Percentiles rank a stretch among this genome's conserved stretches.
phyloP scores from a whole-genome alignment of 495 filamentous ascomycete genomes.

The Penicillium parvum region DNA sequence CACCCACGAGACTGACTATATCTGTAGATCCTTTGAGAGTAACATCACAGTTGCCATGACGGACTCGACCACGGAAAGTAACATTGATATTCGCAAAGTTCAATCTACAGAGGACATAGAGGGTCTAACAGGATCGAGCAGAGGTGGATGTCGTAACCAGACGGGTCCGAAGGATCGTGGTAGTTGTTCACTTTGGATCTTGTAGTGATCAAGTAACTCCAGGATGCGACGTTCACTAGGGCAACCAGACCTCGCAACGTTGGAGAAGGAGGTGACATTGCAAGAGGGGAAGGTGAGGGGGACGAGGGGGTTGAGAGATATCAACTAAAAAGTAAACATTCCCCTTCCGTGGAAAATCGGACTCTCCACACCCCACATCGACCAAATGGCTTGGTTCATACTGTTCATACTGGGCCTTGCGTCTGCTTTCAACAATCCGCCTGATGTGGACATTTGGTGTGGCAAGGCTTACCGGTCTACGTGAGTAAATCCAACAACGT shows the following conservation, averaged over 20 bases:
- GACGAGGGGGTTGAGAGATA: constrained; percentile 15
- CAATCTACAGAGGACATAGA: too few species aligned
- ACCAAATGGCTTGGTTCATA: constrained; percentile 7
- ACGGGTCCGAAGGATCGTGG: too few species aligned
- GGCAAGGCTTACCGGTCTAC: constrained; percentile 54
- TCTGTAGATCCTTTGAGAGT: too few species aligned
- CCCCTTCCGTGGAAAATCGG: not conserved
- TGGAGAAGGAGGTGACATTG: constrained; percentile 16
- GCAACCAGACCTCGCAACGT: constrained; percentile 1
- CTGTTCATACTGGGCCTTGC: constrained; percentile 6
- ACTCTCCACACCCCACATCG: not conserved
- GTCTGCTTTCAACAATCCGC: constrained; percentile 24
- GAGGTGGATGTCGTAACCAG: too few species aligned
- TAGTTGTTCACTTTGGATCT: not conserved
- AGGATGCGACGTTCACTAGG: constrained; percentile 5
- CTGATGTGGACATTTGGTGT: constrained; percentile 47
- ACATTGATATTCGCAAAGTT: too few species aligned
- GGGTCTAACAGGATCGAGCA: too few species aligned
- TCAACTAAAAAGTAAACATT: constrained; percentile 1
- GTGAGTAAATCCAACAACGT: constrained; percentile 19
- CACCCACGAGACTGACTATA: too few species aligned
- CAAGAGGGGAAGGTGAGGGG: constrained; percentile 6
- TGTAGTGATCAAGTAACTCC: not conserved
- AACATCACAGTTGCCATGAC: too few species aligned
- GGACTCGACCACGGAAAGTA: too few species aligned